Evolutionary conservation across 305 asterid species (phyloP), one percentile per base, ranked within the genome.

Genomic region (Fraxinus greggii): DNA sequence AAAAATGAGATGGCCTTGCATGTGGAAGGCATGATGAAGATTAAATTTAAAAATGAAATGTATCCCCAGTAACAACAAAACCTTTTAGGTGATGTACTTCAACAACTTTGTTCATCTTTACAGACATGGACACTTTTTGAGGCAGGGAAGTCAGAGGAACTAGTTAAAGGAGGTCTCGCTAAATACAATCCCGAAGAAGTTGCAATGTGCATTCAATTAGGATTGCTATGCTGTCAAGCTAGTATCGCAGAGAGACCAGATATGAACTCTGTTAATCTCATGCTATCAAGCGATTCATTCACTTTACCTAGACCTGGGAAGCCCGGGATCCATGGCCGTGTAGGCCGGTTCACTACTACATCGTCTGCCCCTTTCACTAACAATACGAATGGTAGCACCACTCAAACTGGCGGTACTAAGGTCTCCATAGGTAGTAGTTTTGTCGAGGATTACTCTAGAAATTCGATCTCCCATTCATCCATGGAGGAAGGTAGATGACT

Each of bases 211-310:
- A 83, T 90, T 81, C 97, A 91, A 45, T 76, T 94, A 78, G 98
- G 97, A 61, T 82, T 94, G 70, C 87, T 94, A 63, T 92, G 98
- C 86, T 94, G 98, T 83, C 98, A 94, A 90, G 91, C 94, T 73
- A 88, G 79, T 45, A 84, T 92, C 75, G 80, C 89, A n/a, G 92
- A 89, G 65, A 88, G 98, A 65, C 97, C 94, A 0, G 97, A 94
- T 76, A 94, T 94, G 95, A 92, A 88, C 63, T 77, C 92, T 13
- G 79, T 92, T 24, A 86, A 90, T 75, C 88, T 94, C 82, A 86
- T 86, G 87, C 89, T 94, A 72, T 90, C 93, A 19, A 88, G 93
- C 65, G 87, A 92, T 81, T 94, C 98, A 10, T 90, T 92, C 77
- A 86, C 80, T 74, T 79, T 92, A 77, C 95, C 97, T 4, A 82